Evolutionary conservation across 495 filamentous ascomycete species (phyloP), one percentile per base, ranked within the genome.

Genomic region (Aspergillus ellipticus): DNA sequence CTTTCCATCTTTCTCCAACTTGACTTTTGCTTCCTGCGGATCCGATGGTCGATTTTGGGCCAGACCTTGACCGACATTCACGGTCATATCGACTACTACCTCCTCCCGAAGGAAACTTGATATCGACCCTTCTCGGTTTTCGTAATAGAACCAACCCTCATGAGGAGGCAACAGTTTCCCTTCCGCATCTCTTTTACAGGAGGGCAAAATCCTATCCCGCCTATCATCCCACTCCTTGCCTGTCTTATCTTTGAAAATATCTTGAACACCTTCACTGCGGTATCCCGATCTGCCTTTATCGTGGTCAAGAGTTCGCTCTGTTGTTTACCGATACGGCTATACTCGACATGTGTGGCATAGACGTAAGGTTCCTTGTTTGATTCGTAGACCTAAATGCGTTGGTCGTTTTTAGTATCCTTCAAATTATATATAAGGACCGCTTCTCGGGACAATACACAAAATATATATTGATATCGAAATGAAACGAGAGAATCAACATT

Each of bases 191-290:
- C 8, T 51, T 52, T 65, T 71, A 0, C 62, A 59, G 0, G 51
- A 31, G 6, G 60, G 60, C 7, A 55, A 10, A 6, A 57, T 54
- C 11, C 42, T 54, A 22, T 66, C 51, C 5, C 57, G 42, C 29
- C 83, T 74, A 26, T 82, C 55, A 0, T 79, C 72, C 87, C 86
- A 90, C 7, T 66, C 52, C 10, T 77, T 70, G 1, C 80, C 79
- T 0, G 82, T 82, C 61, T 84, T 79, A 2, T 67, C 58, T 11
- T 66, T 55, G 68, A 89, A 90, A 84, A 83, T 0, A 43, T n/a
- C 58, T 73, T 69, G 63, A 89, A 88, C 0, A 63, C 63, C 0
- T 22, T 58, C 24, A 79, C 69, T 6, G 81, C 82, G 6, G 53
- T 20, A 0, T 67, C 64, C 3, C 72, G 60, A 2, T 28, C 61